phyloP scores from a whole-genome alignment of 108 stramenopile species.

The Nitzschia putrida region DNA sequence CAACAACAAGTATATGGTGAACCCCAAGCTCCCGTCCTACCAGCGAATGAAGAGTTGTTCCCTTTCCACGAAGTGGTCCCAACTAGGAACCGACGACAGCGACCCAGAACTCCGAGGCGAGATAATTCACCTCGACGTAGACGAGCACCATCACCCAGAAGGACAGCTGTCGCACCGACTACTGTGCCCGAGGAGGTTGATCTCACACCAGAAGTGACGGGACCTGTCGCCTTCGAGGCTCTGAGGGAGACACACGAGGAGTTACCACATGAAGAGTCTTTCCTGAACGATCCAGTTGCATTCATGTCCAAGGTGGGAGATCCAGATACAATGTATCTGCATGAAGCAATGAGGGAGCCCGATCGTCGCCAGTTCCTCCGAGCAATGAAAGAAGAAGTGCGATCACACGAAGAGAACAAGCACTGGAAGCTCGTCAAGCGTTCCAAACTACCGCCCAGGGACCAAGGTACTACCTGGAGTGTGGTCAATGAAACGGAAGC shows the following conservation, averaged over 20 bases:
- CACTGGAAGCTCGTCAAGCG: slow-evolving; percentile 23
- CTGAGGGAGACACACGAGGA: background rate
- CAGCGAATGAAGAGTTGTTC: too few relatives aligned
- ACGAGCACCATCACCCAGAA: too few relatives aligned
- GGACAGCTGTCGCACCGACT: too few relatives aligned
- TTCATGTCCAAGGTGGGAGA: slow-evolving; percentile 14
- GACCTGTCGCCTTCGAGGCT: background rate
- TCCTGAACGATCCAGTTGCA: slow-evolving; percentile 20
- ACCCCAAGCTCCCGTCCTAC: too few relatives aligned
- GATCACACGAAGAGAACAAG: slow-evolving; percentile 9
- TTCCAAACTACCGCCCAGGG: slow-evolving; percentile 29
- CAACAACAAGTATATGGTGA: background rate
- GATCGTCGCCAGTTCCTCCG: slow-evolving; percentile 25
- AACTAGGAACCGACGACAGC: too few relatives aligned
- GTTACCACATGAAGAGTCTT: background rate
- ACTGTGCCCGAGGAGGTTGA: too few relatives aligned
- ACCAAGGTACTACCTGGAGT: slow-evolving; percentile 22
- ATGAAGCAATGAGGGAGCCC: slow-evolving; percentile 31
- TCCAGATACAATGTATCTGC: slow-evolving; percentile 42
- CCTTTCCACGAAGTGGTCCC: too few relatives aligned
- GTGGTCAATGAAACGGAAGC: too few relatives aligned
- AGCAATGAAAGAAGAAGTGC: slow-evolving; percentile 31
- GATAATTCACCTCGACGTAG: too few relatives aligned
- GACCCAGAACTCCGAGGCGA: too few relatives aligned
- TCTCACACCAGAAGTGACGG: too few relatives aligned